Evolutionary conservation across 2,329 filamentous ascomycete species (phyloP).

Genomic region (Aspergillus sp.): DNA sequence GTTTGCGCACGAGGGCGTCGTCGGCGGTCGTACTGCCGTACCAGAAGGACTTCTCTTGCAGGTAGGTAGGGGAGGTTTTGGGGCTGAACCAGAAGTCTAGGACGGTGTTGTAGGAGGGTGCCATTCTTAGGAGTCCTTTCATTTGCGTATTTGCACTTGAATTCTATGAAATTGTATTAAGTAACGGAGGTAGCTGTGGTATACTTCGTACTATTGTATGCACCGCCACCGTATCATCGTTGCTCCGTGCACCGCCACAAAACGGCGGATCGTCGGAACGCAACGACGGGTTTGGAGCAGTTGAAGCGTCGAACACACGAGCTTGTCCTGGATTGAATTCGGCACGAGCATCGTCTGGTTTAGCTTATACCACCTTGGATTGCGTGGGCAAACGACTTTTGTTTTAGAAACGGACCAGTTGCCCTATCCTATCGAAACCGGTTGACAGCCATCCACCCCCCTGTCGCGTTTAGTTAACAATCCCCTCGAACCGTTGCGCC

Average conservation of each 20-base stretch:
- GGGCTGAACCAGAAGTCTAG: conserved; percentile 22
- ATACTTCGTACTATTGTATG: neutral
- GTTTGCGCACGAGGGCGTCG: conserved; percentile 13
- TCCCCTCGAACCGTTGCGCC: neutral
- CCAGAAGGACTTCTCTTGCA: conserved; percentile 16
- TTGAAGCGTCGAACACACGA: neutral
- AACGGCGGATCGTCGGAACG: conserved; percentile 13
- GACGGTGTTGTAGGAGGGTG: conserved; percentile 12
- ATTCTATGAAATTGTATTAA: neutral
- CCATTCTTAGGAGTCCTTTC: neutral
- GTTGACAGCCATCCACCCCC: neutral
- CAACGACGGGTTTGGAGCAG: conserved; percentile 16
- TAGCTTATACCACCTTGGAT: neutral
- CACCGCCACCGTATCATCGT: conserved; percentile 28
- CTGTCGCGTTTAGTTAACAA: conserved; percentile 1
- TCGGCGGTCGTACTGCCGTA: conserved; percentile 12
- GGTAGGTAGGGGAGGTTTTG: conserved; percentile 10
- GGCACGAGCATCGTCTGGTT: neutral
- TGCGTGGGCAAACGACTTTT: neutral
- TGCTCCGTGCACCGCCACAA: conserved; percentile 17
- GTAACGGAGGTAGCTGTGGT: too few relatives aligned
- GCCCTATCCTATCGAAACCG: too few relatives aligned
- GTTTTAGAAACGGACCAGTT: too few relatives aligned
- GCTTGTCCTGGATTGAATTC: neutral
- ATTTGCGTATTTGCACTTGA: too few relatives aligned